Evolutionary conservation across 2,329 filamentous ascomycete genomes (phyloP).

Genomic region (Shiraia sp.): DNA sequence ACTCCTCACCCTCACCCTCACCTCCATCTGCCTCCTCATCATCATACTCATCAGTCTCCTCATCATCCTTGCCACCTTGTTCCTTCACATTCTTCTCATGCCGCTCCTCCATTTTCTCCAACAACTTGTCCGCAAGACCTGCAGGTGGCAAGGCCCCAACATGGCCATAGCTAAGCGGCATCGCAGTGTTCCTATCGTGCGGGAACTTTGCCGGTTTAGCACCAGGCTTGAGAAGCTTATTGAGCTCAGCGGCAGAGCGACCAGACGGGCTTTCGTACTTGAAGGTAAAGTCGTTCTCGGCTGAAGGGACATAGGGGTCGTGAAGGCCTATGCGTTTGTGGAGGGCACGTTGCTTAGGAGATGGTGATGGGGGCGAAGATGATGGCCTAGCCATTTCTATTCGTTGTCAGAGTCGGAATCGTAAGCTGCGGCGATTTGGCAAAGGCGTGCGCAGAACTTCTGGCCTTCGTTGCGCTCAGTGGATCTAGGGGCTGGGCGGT

Average conservation of each 20-base stretch:
- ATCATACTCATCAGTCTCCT: no score
- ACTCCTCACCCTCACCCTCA: not conserved
- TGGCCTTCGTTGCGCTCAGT: no score
- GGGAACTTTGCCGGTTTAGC: not conserved
- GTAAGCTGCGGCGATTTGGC: no score
- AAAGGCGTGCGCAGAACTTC: no score
- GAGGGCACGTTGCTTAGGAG: no score
- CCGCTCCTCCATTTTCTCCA: not conserved
- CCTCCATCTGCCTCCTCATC: no score
- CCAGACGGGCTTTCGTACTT: conserved; percentile 5
- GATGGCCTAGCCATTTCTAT: no score
- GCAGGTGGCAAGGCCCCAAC: not conserved
- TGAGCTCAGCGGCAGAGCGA: conserved; percentile 2
- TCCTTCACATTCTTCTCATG: not conserved
- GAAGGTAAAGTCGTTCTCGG: conserved; percentile 4
- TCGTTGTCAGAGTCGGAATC: no score
- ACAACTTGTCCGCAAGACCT: not conserved
- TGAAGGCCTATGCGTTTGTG: no score
- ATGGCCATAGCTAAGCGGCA: not conserved
- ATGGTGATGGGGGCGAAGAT: no score
- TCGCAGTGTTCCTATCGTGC: not conserved
- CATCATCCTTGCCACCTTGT: no score
- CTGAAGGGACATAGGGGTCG: conserved; percentile 3
- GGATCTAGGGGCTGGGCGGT: no score
- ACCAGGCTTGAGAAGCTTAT: conserved; percentile 1